These are phyloP conservation scores for Chytriomyces sp. DNA, from an alignment of 192 early-diverging fungal genomes.

Conservation along the genomic window DNA sequence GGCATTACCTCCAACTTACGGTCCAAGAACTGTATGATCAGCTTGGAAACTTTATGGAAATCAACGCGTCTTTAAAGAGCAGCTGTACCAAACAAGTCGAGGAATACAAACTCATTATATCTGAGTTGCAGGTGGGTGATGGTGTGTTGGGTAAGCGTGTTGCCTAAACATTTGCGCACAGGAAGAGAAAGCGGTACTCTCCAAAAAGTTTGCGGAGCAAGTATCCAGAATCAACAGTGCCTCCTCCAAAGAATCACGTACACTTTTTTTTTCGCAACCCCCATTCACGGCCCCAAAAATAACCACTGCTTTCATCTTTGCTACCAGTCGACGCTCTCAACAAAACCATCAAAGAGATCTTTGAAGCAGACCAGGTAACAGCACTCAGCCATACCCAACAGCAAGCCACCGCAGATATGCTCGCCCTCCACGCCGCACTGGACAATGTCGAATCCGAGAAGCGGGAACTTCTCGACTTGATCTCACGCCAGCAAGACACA, in stretches of 20 bases:
- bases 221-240: slow-evolving; percentile 11
- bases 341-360: slow-evolving; percentile 15
- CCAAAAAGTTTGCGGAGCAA: slow-evolving; percentile 7
- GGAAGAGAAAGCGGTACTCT: slow-evolving; percentile 12
- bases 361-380: slow-evolving; percentile 6
- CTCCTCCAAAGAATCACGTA: slow-evolving; percentile 22
- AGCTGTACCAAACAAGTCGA: slow-evolving; percentile 21
- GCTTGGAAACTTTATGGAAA: slow-evolving; percentile 37
- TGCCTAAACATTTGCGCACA: neutral
- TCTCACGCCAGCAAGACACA: slow-evolving; percentile 35
- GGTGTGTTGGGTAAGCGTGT: neutral
- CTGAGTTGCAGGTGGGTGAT: slow-evolving; percentile 28
- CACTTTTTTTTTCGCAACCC: too few species aligned
- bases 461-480: slow-evolving; percentile 25
- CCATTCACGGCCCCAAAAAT: too few species aligned
- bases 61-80: slow-evolving; percentile 34
- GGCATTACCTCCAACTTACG: slow-evolving; percentile 11
- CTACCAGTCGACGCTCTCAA: slow-evolving; percentile 16
- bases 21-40: slow-evolving; percentile 35
- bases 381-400: slow-evolving; percentile 15
- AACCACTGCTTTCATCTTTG: neutral
- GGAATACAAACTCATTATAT: slow-evolving; percentile 23
- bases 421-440: slow-evolving; percentile 15
- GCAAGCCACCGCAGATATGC: slow-evolving; percentile 18
- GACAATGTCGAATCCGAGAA: slow-evolving; percentile 26